Percentiles rank a stretch among this genome's conserved stretches.
Evolutionary conservation across 805 yeast genomes (phyloP).

Genomic region (Suhomyces faveliae): DNA sequence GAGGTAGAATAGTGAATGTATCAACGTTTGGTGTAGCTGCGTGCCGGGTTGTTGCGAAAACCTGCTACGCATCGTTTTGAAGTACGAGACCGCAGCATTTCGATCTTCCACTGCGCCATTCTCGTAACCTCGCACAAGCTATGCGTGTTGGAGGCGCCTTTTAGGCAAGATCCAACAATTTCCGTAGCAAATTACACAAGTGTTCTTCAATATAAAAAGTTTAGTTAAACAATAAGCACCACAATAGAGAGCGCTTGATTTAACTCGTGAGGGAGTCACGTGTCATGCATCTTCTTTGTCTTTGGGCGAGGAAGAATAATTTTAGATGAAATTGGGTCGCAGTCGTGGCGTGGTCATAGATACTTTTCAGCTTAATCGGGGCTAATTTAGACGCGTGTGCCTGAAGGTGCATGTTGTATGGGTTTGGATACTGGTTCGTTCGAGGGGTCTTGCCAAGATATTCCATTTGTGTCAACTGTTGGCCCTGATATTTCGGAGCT

Average conservation of each 20-base stretch:
- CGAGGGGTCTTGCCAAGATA: neutral
- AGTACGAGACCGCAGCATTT: neutral
- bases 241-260: neutral
- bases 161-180: too few relatives aligned
- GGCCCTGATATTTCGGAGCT: neutral
- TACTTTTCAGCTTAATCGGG: neutral
- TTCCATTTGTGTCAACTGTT: neutral
- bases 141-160: neutral
- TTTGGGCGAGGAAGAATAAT: too few relatives aligned
- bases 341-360: too few relatives aligned
- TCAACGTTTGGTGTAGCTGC: too few relatives aligned
- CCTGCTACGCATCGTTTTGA: neutral
- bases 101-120: neutral
- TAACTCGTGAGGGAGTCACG: neutral
- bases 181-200: neutral
- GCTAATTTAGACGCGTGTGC: too few relatives aligned
- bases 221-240: neutral
- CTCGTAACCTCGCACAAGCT: neutral
- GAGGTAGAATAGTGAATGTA: too few relatives aligned
- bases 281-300: neutral
- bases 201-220: neutral
- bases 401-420: neutral
- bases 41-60: neutral
- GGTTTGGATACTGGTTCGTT: neutral
- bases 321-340: neutral